Percentiles rank a stretch among this genome's conserved stretches.
Evolutionary conservation across 805 yeast genomes (phyloP).

Genomic region (Saccharomycopsis capsularis): DNA sequence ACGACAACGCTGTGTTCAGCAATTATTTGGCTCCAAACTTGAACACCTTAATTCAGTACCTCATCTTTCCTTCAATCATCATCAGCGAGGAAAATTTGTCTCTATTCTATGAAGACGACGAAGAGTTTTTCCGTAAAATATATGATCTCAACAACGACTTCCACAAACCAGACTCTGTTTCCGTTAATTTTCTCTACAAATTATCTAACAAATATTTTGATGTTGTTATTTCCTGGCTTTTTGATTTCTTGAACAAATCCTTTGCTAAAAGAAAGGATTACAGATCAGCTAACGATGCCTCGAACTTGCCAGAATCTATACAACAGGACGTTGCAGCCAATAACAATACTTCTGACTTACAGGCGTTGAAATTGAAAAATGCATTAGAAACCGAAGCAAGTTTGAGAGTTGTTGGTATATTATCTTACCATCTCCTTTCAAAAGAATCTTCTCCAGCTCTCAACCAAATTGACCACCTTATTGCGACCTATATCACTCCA

Average conservation of each 20-base stretch:
- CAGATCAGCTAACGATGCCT: not conserved
- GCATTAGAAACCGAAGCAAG: constrained; percentile 78
- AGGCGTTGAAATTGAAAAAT: constrained; percentile 29
- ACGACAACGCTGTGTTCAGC: constrained; percentile 29
- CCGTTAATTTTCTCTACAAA: constrained; percentile 56
- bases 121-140: constrained; percentile 69
- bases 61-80: constrained; percentile 56
- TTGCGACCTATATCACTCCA: constrained; percentile 57
- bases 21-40: constrained; percentile 27
- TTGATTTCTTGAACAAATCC: constrained; percentile 47
- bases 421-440: constrained; percentile 44
- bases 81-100: constrained; percentile 61
- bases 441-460: constrained; percentile 39
- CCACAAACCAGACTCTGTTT: constrained; percentile 70
- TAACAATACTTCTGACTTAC: constrained; percentile 28
- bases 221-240: constrained; percentile 31
- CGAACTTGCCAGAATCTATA: constrained; percentile 49
- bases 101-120: constrained; percentile 72
- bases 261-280: constrained; percentile 34
- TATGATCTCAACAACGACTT: constrained; percentile 61
- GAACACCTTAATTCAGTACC: constrained; percentile 23
- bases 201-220: constrained; percentile 15
- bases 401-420: constrained; percentile 67
- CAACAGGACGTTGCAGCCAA: constrained; percentile 40
- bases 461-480: constrained; percentile 57